A percentile compares a stretch with the other conserved stretches of the same genome.
Evolutionary conservation across 352 stramenopile genomes (phyloP).

Genomic region (Phytophthora colocasiae): DNA sequence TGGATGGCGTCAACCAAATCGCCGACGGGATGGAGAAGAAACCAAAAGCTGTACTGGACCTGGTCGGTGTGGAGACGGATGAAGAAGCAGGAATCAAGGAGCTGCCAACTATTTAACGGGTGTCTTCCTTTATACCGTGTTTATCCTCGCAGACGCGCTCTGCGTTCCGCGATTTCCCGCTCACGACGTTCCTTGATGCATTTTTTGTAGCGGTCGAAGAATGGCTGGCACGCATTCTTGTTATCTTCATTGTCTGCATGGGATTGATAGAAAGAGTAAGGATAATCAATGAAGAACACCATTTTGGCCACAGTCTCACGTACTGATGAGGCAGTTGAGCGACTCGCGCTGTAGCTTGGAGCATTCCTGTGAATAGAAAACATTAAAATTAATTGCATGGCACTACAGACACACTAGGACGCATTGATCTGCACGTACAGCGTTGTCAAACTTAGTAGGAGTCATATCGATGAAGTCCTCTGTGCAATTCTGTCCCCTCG

Average conservation of each 20-base stretch:
- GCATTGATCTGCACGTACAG: slow-evolving; percentile 21
- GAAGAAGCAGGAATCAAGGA: slow-evolving; percentile 71
- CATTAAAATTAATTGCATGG: neutral
- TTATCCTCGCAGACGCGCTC: slow-evolving; percentile 30
- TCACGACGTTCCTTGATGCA: slow-evolving; percentile 65
- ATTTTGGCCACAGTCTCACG: slow-evolving; percentile 5
- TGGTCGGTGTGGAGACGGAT: slow-evolving; percentile 76
- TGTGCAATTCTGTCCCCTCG: neutral
- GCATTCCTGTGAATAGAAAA: slow-evolving; percentile 52
- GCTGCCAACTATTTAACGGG: slow-evolving; percentile 71
- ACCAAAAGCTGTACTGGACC: slow-evolving; percentile 61
- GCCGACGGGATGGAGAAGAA: slow-evolving; percentile 89
- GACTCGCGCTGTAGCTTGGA: slow-evolving; percentile 73
- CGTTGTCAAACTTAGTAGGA: slow-evolving; percentile 57
- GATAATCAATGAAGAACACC: slow-evolving; percentile 1
- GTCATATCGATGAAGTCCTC: slow-evolving; percentile 11
- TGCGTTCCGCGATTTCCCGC: slow-evolving; percentile 44
- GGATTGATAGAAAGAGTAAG: neutral
- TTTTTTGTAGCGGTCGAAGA: slow-evolving; percentile 77
- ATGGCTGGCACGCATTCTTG: slow-evolving; percentile 53
- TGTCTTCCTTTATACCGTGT: slow-evolving; percentile 9
- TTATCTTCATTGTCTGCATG: slow-evolving; percentile 56
- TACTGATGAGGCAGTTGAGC: slow-evolving; percentile 72
- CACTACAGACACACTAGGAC: neutral
- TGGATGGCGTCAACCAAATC: slow-evolving; percentile 81